These are phyloP conservation scores for Ascoidea tarda DNA, from an alignment of 805 yeast species.

Conservation along the genomic window DNA sequence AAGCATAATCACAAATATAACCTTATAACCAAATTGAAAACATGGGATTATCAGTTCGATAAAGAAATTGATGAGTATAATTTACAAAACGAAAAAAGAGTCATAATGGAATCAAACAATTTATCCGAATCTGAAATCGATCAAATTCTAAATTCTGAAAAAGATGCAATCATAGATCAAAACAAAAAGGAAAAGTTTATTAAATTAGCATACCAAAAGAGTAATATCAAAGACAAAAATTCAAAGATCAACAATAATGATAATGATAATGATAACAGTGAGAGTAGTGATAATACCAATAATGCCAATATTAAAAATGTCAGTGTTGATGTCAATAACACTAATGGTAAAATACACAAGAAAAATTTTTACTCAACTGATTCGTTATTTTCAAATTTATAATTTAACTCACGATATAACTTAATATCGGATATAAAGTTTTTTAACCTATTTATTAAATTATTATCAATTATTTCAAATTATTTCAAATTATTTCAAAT, in stretches of 20 bases:
- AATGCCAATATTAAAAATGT: neutral
- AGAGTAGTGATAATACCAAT: neutral
- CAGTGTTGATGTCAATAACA: neutral
- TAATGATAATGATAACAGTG: neutral
- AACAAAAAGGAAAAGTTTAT: neutral
- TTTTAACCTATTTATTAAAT: too few species aligned
- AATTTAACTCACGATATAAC: too few species aligned
- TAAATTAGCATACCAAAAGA: neutral
- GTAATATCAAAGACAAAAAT: neutral
- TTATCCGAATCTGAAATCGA: slow-evolving; percentile 14
- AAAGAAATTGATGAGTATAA: slow-evolving; percentile 12
- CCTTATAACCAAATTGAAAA: slow-evolving; percentile 46
- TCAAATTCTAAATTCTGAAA: neutral
- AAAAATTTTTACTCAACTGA: too few species aligned
- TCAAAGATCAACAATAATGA: slow-evolving; percentile 17
- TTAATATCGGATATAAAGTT: too few species aligned
- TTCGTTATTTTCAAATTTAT: too few species aligned
- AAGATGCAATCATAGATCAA: neutral
- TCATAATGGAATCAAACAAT: slow-evolving; percentile 1
- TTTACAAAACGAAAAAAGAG: neutral
- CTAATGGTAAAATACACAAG: neutral
- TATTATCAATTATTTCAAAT: too few species aligned
- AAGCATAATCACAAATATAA: slow-evolving; percentile 33
- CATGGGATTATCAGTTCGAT: slow-evolving; percentile 55
- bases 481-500: too few species aligned